Conservation (phyloP, 164 flowering plant genomes). For the Stephania cephalantha region DNA sequence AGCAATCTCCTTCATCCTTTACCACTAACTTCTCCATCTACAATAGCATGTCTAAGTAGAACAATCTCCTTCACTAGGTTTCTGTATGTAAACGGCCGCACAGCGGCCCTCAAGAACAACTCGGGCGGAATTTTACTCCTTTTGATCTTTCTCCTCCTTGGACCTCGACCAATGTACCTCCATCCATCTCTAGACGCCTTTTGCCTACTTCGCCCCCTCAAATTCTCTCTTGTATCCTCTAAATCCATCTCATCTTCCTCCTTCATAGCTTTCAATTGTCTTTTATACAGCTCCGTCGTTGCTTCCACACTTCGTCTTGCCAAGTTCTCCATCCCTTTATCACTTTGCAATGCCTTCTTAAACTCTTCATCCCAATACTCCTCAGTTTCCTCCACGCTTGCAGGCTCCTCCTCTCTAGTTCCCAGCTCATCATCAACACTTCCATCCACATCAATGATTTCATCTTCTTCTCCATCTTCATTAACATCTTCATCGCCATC, state of each 20-base stretch:
- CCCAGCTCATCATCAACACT: slow-evolving; percentile 37
- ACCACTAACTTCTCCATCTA: slow-evolving; percentile 72
- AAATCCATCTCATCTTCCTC: slow-evolving; percentile 13
- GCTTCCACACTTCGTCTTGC: slow-evolving; percentile 45
- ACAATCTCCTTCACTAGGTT: slow-evolving; percentile 95
- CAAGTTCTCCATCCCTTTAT: slow-evolving; percentile 63
- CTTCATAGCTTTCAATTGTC: slow-evolving; percentile 36
- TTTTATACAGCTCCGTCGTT: slow-evolving; percentile 35
- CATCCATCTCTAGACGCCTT: slow-evolving; percentile 55
- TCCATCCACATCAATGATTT: slow-evolving; percentile 26
- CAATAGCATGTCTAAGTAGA: slow-evolving; percentile 74
- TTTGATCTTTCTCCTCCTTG: slow-evolving; percentile 48
- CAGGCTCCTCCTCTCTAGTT: slow-evolving; percentile 32
- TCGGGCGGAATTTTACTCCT: slow-evolving; percentile 82
- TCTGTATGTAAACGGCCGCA: slow-evolving; percentile 80
- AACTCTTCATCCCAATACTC: slow-evolving; percentile 75
- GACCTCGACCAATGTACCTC: slow-evolving; percentile 53
- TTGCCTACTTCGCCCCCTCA: slow-evolving; percentile 27
- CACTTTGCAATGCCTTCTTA: slow-evolving; percentile 52
- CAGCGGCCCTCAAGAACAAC: slow-evolving; percentile 67
- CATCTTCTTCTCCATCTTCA: slow-evolving; percentile 24
- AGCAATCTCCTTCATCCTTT: slow-evolving; percentile 21
- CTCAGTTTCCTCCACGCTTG: slow-evolving; percentile 40
- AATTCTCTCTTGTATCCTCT: slow-evolving; percentile 22
- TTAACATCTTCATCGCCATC: slow-evolving; percentile 30